Conservation (phyloP, 371 early-diverging fungal genomes). For the Dichotomocladium elegans region DNA sequence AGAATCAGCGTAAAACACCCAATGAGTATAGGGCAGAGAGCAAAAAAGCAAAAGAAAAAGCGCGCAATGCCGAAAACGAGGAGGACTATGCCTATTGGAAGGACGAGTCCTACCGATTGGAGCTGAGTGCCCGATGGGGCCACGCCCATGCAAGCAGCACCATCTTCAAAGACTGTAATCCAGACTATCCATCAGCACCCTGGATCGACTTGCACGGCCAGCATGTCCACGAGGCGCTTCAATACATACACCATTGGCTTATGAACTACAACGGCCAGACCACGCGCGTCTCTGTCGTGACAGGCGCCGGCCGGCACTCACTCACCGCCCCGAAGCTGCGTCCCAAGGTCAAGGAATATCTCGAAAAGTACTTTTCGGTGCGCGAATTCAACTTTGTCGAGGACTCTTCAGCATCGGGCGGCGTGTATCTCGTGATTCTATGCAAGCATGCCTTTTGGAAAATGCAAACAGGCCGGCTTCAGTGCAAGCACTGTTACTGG, state of each 20-base stretch:
- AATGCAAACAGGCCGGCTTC: too few relatives aligned
- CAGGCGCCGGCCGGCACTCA: constrained; percentile 4
- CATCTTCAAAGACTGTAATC: background rate
- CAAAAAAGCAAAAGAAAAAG: too few relatives aligned
- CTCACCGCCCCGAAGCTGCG: background rate
- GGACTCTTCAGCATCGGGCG: background rate
- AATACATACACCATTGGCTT: constrained; percentile 42
- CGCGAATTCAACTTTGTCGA: background rate
- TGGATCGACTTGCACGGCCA: constrained; percentile 59
- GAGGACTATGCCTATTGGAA: too few relatives aligned
- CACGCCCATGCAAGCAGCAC: constrained; percentile 9
- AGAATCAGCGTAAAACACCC: too few relatives aligned
- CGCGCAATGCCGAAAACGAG: too few relatives aligned
- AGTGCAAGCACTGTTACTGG: too few relatives aligned
- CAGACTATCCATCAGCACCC: constrained; percentile 26
- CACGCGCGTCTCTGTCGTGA: constrained; percentile 14
- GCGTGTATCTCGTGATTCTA: background rate
- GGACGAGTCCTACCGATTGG: constrained; percentile 15
- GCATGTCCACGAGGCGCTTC: constrained; percentile 52
- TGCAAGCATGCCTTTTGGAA: background rate
- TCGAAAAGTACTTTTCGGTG: background rate
- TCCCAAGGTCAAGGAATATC: background rate
- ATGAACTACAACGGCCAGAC: constrained; percentile 12
- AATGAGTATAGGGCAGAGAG: too few relatives aligned
- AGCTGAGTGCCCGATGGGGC: too few relatives aligned